A percentile compares a stretch with the other conserved stretches of the same genome.
Evolutionary conservation across 805 yeast genomes (phyloP).

Genomic region (Candida boidinii): DNA sequence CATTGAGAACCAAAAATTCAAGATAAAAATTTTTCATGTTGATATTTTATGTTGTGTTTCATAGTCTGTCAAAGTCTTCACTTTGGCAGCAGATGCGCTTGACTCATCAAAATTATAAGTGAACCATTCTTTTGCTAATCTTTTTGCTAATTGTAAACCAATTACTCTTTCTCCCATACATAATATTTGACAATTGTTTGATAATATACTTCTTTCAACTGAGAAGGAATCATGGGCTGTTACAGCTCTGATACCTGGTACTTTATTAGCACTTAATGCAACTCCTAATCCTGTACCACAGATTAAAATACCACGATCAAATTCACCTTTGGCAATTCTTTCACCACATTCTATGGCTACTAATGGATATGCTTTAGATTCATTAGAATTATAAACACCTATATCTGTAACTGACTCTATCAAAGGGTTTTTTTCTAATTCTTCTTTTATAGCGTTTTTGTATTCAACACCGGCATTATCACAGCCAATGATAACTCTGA

Average conservation of each 20-base stretch:
- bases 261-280: slow-evolving; percentile 40
- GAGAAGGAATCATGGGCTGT: slow-evolving; percentile 40
- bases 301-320: slow-evolving; percentile 35
- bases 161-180: slow-evolving; percentile 42
- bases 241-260: slow-evolving; percentile 36
- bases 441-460: slow-evolving; percentile 29
- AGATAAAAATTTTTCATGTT: no score
- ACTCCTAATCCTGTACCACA: slow-evolving; percentile 44
- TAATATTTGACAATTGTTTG: slow-evolving; percentile 35
- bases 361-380: slow-evolving; percentile 31
- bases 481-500: slow-evolving; percentile 29
- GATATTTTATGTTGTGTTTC: no score
- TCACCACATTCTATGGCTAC: slow-evolving; percentile 37
- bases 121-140: slow-evolving; percentile 36
- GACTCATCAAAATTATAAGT: slow-evolving; percentile 30
- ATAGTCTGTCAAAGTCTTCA: slow-evolving; percentile 12
- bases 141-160: slow-evolving; percentile 33
- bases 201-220: slow-evolving; percentile 34
- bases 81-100: slow-evolving; percentile 34
- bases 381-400: slow-evolving; percentile 27
- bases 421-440: slow-evolving; percentile 20
- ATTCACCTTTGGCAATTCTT: slow-evolving; percentile 28
- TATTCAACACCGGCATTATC: slow-evolving; percentile 38
- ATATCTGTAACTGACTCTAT: slow-evolving; percentile 29
- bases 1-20: no score